Evolutionary conservation across 164 flowering plant genomes (phyloP).

Genomic region (Vitis labrusca): DNA sequence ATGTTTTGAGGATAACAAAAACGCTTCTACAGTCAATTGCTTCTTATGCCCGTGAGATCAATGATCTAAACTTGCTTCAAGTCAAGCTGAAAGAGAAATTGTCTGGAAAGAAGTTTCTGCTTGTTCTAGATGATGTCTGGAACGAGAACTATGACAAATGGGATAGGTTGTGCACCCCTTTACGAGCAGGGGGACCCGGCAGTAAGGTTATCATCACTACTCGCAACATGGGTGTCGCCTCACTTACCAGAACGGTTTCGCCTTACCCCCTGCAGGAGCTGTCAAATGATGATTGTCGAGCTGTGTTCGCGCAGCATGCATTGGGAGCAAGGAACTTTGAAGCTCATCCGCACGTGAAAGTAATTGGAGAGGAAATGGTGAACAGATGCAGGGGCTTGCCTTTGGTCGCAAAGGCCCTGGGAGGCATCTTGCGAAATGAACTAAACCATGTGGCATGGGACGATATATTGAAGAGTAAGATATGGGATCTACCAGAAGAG

Average conservation of each 20-base stretch:
- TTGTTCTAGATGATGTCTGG: conserved; percentile 35
- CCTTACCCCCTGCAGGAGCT: background rate
- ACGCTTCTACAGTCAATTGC: background rate
- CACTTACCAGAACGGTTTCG: background rate
- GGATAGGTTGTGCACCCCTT: background rate
- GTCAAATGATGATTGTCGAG: background rate
- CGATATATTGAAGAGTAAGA: background rate
- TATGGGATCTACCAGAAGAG: conserved; percentile 8
- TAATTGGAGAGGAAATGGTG: conserved; percentile 6
- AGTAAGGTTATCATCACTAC: conserved; percentile 13
- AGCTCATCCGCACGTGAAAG: background rate
- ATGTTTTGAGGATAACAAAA: conserved; percentile 1
- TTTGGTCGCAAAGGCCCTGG: conserved; percentile 9
- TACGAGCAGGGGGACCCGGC: background rate
- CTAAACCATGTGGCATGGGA: background rate
- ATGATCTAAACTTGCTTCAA: conserved; percentile 9
- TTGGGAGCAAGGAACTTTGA: background rate
- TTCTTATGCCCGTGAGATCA: background rate
- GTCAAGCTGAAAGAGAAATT: background rate
- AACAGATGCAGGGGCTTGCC: conserved; percentile 11
- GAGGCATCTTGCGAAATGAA: conserved; percentile 1
- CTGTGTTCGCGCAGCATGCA: conserved; percentile 4
- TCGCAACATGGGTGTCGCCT: background rate
- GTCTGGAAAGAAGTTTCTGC: background rate
- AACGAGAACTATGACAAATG: conserved; percentile 6